A percentile compares a stretch with the other conserved stretches of the same genome.
Conservation (phyloP, 108 stramenopile species). For the Stephanodiscus triporus region DNA sequence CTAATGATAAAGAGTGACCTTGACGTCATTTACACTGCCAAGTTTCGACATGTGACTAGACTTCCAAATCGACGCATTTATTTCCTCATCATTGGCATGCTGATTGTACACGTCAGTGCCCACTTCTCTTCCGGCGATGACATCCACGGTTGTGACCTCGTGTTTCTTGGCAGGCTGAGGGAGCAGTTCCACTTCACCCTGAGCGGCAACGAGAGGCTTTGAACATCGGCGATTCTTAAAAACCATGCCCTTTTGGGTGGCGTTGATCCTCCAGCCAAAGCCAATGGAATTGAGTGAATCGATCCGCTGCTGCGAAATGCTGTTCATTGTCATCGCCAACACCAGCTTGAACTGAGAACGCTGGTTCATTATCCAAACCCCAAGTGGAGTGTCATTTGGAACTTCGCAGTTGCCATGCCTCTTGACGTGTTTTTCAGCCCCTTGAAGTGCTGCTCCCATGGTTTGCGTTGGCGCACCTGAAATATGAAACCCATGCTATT, state of each 20-base stretch:
- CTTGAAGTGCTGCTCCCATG: slow-evolving; percentile 35
- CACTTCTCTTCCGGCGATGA: neutral
- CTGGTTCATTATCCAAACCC: slow-evolving; percentile 30
- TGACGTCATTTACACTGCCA: neutral
- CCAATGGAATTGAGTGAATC: slow-evolving; percentile 21
- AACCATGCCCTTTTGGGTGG: no score
- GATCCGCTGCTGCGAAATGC: slow-evolving; percentile 25
- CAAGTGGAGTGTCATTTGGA: slow-evolving; percentile 26
- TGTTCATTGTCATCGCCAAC: neutral
- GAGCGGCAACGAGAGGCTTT: no score
- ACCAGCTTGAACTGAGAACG: slow-evolving; percentile 26
- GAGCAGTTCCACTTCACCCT: neutral
- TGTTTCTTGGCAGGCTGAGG: neutral
- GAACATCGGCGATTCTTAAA: no score
- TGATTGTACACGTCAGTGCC: no score
- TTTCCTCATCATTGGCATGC: neutral
- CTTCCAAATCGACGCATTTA: neutral
- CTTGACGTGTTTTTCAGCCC: slow-evolving; percentile 31
- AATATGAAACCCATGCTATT: slow-evolving; percentile 20
- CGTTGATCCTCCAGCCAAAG: slow-evolving; percentile 31
- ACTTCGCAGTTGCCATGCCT: slow-evolving; percentile 29
- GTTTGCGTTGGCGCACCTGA: slow-evolving; percentile 8
- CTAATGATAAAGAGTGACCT: neutral
- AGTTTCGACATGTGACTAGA: neutral
- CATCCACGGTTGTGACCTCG: neutral